Evolutionary conservation across 257 asterid species (phyloP).

Genomic region (Nicotiana noctiflora): DNA sequence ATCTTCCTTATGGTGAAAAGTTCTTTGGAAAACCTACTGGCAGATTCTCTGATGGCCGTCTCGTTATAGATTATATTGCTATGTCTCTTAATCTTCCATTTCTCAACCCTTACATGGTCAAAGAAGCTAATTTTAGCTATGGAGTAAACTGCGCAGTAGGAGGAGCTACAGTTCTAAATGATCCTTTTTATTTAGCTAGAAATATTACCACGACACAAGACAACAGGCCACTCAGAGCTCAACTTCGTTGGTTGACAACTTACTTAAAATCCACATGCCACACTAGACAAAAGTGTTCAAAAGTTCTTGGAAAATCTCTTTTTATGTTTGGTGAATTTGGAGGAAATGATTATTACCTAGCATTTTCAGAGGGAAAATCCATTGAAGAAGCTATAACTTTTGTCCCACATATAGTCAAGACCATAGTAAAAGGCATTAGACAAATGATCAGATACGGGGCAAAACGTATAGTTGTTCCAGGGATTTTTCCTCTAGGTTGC

Average conservation of each 20-base stretch:
- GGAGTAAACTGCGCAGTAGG: neutral
- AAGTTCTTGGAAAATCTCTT: neutral
- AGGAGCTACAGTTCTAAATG: neutral
- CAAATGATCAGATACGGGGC: neutral
- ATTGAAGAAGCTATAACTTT: neutral
- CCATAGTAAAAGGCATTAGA: neutral
- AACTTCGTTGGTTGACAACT: neutral
- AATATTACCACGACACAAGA: neutral
- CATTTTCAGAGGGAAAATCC: neutral
- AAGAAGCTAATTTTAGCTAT: neutral
- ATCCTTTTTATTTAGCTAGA: neutral
- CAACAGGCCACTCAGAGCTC: neutral
- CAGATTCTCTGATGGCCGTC: neutral
- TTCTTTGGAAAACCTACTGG: neutral
- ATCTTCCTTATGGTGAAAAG: neutral
- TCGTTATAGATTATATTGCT: neutral
- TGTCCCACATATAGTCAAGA: neutral
- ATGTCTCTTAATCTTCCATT: neutral
- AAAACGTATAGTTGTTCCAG: neutral
- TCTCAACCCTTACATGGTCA: neutral
- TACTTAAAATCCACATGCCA: neutral
- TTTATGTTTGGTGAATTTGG: neutral
- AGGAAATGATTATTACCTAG: neutral
- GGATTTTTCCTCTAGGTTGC: neutral
- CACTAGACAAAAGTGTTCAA: neutral